Conservation (phyloP, 148 eudicot genomes). For the Vaccinium vitisidaea region DNA sequence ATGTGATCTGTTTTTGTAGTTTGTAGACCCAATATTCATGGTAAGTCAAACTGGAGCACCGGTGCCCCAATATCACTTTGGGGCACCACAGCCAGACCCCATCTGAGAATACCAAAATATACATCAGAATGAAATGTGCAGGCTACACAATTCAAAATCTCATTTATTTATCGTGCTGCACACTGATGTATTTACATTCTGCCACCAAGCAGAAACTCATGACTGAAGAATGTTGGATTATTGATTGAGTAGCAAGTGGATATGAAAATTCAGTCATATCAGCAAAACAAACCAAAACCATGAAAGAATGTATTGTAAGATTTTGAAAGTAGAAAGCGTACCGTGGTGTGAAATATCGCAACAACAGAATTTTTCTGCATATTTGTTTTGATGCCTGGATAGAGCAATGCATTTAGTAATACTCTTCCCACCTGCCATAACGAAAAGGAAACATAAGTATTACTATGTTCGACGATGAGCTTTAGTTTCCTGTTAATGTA, state of each 20-base stretch:
- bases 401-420: slow-evolving; percentile 81
- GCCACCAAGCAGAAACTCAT: neutral
- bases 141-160: neutral
- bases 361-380: slow-evolving; percentile 76
- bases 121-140: neutral
- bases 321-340: slow-evolving; percentile 17
- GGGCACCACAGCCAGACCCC: too few relatives aligned
- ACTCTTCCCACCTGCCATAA: slow-evolving; percentile 75
- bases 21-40: too few relatives aligned
- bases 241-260: neutral
- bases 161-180: neutral
- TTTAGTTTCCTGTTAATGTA: neutral
- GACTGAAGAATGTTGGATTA: neutral
- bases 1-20: too few relatives aligned
- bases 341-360: slow-evolving; percentile 87
- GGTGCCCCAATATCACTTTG: too few relatives aligned
- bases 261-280: neutral
- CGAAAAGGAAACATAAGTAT: neutral
- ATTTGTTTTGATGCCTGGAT: slow-evolving; percentile 78
- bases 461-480: neutral
- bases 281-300: neutral
- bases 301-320: neutral
- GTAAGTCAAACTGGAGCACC: too few relatives aligned
- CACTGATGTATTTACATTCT: neutral
- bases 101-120: neutral